Evolutionary conservation across 768 basidiomycete species (phyloP), one percentile per base, ranked within the genome.

Genomic region (Kwoniella shandongensis): DNA sequence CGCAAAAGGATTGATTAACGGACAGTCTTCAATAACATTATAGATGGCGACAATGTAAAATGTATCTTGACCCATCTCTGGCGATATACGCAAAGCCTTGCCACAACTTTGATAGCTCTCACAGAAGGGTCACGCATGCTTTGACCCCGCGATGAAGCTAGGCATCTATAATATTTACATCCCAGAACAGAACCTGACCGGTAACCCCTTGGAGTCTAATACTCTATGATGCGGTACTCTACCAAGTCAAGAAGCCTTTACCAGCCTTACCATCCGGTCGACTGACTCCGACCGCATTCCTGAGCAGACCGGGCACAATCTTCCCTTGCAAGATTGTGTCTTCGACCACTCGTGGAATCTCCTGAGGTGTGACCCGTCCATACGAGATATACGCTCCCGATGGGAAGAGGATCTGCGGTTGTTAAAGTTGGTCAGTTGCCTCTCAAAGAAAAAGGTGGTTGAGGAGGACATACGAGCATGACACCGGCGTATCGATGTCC

Each of bases 401-500:
- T 0, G 92, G 91, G 44, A 85, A 89, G 76, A 89, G 86, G 70
- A 97, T 89, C 88, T 92, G 67, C 10, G 2, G 17, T 30, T 29
- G 35, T 20, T 20, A 44, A 7, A 44, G 41, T 36, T 36, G 8
- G 8, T 36, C 10, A 36, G 8, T 8, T n/a, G 5, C 8, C 40
- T 41, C n/a, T n/a, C 8, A 41, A 18, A 7, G n/a, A 17, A 17
- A n/a, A 23, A 46, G 15, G 10, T 27, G 13, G 22, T 11, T 13
- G 4, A 35, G n/a, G 36, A 4, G n/a, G 17, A 84, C 90, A 67
- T 73, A 91, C 91, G 58, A 91, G 85, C 65, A 88, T 86, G 68
- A 93, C 92, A 38, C 92, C 92, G 35, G 90, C 87, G 72, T 87
- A 97, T 67, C 87, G 87, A 79, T 97, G 94, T 2, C 93, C 92